These are phyloP conservation scores for Russula sp. DNA, from an alignment of 768 basidiomycete species.

Conservation along the genomic window DNA sequence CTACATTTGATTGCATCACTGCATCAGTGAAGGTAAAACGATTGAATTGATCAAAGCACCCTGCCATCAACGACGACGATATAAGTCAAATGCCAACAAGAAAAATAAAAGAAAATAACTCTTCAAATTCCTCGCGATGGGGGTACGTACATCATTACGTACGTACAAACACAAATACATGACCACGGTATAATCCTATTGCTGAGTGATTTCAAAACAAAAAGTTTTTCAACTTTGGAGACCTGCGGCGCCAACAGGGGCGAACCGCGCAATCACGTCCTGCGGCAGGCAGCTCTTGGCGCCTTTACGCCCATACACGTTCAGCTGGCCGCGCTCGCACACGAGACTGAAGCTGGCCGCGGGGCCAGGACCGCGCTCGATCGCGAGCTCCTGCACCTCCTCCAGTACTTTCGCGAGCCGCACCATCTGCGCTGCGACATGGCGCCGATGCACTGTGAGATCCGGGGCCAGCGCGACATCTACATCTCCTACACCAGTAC, in stretches of 20 bases:
- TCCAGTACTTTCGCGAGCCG: constrained; percentile 13
- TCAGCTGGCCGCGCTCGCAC: not conserved
- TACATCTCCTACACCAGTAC: not conserved
- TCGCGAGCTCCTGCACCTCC: constrained; percentile 13
- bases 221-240: no score
- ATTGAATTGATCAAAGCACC: not conserved
- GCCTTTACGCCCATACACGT: constrained; percentile 1
- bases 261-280: constrained; percentile 5
- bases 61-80: not conserved
- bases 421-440: not conserved
- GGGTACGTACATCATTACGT: no score
- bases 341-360: constrained; percentile 6
- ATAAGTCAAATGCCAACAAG: not conserved
- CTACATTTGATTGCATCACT: not conserved
- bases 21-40: not conserved
- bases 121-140: no score
- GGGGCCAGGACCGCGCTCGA: constrained; percentile 9
- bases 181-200: no score
- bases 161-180: no score
- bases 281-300: constrained; percentile 6
- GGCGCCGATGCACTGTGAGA: not conserved
- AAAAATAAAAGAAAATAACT: no score
- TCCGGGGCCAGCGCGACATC: not conserved
- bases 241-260: not conserved
- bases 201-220: no score